Evolutionary conservation across 345 rosid genomes (phyloP).

Genomic region (Camelina neglecta): DNA sequence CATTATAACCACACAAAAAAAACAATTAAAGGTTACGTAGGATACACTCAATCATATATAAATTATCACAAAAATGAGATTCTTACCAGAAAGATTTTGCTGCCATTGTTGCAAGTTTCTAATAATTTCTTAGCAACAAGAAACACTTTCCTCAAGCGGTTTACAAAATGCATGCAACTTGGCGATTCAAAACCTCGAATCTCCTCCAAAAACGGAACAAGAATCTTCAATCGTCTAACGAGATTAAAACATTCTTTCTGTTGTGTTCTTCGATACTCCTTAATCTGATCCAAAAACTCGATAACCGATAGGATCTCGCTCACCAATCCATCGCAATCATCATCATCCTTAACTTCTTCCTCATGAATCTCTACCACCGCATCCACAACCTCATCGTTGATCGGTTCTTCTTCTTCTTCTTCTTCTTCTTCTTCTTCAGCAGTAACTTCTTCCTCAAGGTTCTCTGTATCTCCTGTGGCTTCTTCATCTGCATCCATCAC

Average conservation of each 20-base stretch:
- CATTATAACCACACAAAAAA: not conserved
- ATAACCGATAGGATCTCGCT: slow-evolving; percentile 47
- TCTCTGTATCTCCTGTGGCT: slow-evolving; percentile 19
- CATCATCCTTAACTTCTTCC: slow-evolving; percentile 37
- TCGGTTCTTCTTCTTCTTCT: slow-evolving; percentile 16
- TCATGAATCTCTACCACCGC: slow-evolving; percentile 26
- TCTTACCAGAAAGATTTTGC: slow-evolving; percentile 76
- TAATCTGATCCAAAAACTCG: slow-evolving; percentile 55
- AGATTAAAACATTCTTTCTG: slow-evolving; percentile 66
- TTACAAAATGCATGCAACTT: slow-evolving; percentile 34
- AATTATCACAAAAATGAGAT: not conserved
- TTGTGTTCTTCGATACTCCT: slow-evolving; percentile 59
- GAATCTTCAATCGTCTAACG: slow-evolving; percentile 66
- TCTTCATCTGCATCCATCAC: slow-evolving; percentile 34
- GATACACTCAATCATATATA: not conserved
- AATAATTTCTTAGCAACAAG: slow-evolving; percentile 53
- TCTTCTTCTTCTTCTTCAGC: slow-evolving; percentile 21
- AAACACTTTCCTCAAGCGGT: slow-evolving; percentile 55
- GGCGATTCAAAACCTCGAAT: slow-evolving; percentile 46
- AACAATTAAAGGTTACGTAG: not conserved
- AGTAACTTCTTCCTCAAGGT: slow-evolving; percentile 13
- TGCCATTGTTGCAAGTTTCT: slow-evolving; percentile 67
- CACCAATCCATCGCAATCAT: slow-evolving; percentile 42
- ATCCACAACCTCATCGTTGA: slow-evolving; percentile 28
- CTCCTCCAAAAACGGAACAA: slow-evolving; percentile 71